Evolutionary conservation across 345 rosid species (phyloP), one percentile per base, ranked within the genome.

Genomic region (Barbarea vulgaris): DNA sequence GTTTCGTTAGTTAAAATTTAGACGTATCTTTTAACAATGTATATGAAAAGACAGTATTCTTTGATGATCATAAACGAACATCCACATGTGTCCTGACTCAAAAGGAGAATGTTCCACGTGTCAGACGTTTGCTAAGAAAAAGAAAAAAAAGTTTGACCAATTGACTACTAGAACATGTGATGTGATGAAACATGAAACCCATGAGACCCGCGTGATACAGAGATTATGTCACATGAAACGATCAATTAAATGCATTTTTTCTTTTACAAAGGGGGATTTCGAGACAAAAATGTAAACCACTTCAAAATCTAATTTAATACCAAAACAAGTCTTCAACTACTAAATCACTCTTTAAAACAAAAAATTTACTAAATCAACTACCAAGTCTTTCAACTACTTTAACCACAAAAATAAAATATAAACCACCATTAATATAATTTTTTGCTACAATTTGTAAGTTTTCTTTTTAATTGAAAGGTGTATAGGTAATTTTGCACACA

Each of bases 21-120:
- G 59, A 76, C 80, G 75, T 63, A 70, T 69, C 70, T 76, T 69
- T 21, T 62, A 69, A 76, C 64, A 41, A 41, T 52, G 48, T 10
- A 37, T 21, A 56, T 61, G 75, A 75, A 75, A 15, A 30, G 46
- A 27, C 36, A 37, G 27, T 48, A 37, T 24, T 67, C 33, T 47
- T n/a, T n/a, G n/a, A n/a, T n/a, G 56, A 67, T 58, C 7, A 75
- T 19, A 36, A 21, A 57, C 10, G 61, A 67, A 75, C 61, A 59
- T 59, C 51, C 44, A 48, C 73, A 59, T 67, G 73, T 41, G 51
- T 57, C 72, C 30, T 66, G 72, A 74, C 27, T 48, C 61, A 37
- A 68, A 42, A 53, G 39, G 4, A 18, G 42, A 41, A 34, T 62
- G 8, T 64, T 63, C 71, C 67, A 70, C 80, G 80, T 77, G 76